phyloP scores from a whole-genome alignment of 257 asterid species.

The Nicotiana undulata region DNA sequence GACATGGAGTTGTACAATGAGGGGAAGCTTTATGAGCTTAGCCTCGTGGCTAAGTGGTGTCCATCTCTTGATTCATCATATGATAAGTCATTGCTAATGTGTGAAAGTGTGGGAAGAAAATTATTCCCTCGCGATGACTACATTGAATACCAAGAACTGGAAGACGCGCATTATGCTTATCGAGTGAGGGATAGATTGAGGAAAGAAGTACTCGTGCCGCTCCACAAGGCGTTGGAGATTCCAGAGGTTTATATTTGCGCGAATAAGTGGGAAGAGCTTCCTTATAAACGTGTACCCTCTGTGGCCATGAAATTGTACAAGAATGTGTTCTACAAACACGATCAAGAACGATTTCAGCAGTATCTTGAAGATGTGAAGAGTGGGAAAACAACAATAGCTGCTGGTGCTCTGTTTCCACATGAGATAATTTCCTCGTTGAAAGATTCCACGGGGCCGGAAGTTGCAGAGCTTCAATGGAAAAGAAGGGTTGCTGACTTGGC shows the following conservation, averaged over 20 bases:
- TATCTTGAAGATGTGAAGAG: background rate
- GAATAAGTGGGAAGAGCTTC: background rate
- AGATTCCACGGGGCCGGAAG: background rate
- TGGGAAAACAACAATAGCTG: background rate
- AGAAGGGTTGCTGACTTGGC: background rate
- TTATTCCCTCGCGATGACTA: conserved; percentile 2
- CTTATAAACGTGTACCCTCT: background rate
- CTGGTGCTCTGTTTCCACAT: conserved; percentile 5
- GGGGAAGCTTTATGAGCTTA: background rate
- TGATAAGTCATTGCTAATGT: conserved; percentile 10
- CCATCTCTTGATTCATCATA: conserved; percentile 16
- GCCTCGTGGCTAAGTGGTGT: conserved; percentile 15
- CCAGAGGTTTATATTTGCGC: conserved; percentile 4
- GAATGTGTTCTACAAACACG: background rate
- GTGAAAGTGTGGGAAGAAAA: conserved; percentile 11
- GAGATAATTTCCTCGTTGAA: background rate
- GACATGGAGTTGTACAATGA: conserved; percentile 6
- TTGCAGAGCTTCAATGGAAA: conserved; percentile 1
- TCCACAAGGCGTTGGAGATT: background rate
- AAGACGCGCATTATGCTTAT: conserved; percentile 4
- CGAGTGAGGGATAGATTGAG: conserved; percentile 1
- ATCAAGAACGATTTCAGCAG: background rate
- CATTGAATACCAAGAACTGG: background rate
- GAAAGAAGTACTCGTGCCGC: conserved; percentile 8
- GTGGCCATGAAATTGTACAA: background rate